Base-by-base conservation (phyloP, 2,329 filamentous ascomycete genomes). In the Didymella sp. region DNA sequence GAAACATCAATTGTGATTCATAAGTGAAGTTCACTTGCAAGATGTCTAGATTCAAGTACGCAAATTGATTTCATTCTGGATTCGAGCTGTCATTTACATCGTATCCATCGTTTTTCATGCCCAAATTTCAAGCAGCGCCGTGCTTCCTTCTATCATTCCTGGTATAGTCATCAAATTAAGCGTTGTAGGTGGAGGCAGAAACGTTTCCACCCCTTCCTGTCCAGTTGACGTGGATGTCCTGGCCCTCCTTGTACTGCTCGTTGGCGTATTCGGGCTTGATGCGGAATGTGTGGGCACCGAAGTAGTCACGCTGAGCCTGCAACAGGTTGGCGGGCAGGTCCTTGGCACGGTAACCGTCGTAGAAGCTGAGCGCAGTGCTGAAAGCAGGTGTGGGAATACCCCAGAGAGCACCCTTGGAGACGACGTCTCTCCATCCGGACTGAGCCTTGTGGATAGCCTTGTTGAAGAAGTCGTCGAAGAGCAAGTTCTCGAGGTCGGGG, bases 391-490 rank as follows among this genome's bases (percentile, higher is more conserved):
- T 95, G 67, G 95, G 95, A 77, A 99, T 96, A 80, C 95, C 95
- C 81, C 96, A 91, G 64, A 96, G 85, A 64, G 94, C 93, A 68
- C 90, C 86, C 88, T 96, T 96, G 82, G 90, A 85, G 70, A 99
- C 89, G 66, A 96, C 89, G 77, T 78, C 73, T 73, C 76, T 76
- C 76, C 76, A 78, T 51, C 76, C 76, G 49, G 76, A 55, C 85
- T 99, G 95, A 59, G 95, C 95, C 76, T 89, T 91, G 88, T 97
- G 89, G 81, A 99, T 99, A 73, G 95, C 95, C 84, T 95, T 91
- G 87, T 96, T 96, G 90, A 99, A 99, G 89, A 99, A 99, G 79
- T 96, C 91, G 79, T 96, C 92, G 81, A 98, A 99, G 71, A 99
- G 87, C 71, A 99, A 84, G 87, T 99, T 99, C 88, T 97, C 90